Percentiles rank a stretch among this genome's conserved stretches.
These are phyloP conservation scores for Geranium brycei DNA, from an alignment of 345 rosid species.

Conservation along the genomic window DNA sequence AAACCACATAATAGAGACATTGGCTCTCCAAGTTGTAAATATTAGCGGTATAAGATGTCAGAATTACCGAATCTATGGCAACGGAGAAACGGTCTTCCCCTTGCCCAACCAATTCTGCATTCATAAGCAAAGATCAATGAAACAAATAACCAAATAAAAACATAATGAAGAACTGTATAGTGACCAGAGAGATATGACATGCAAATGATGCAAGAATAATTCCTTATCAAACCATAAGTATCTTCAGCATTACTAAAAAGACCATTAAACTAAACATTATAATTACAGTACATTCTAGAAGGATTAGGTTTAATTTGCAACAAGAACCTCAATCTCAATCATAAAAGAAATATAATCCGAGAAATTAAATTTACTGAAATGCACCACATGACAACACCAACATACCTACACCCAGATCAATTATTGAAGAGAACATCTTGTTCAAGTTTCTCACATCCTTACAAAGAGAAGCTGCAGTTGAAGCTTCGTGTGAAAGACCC, in stretches of 20 bases:
- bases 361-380: background rate
- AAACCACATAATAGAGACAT: background rate
- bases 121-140: conserved; percentile 12
- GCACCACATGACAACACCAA: background rate
- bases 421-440: conserved; percentile 36
- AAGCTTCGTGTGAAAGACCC: conserved; percentile 18
- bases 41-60: background rate
- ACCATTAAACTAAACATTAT: too few species aligned
- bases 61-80: conserved; percentile 73
- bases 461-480: conserved; percentile 16
- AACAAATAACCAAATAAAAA: background rate
- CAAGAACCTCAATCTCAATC: background rate
- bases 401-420: conserved; percentile 65
- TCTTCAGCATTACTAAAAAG: background rate
- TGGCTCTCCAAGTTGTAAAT: too few species aligned
- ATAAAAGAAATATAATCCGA: too few species aligned
- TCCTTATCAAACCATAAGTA: background rate
- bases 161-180: background rate
- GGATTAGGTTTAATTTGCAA: background rate
- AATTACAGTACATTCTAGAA: background rate
- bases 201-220: background rate
- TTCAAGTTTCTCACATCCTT: conserved; percentile 54
- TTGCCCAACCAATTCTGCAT: conserved; percentile 48
- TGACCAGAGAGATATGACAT: too few species aligned
- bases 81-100: conserved; percentile 51